A percentile compares a stretch with the other conserved stretches of the same genome.
These are phyloP conservation scores for Alternaria dauci DNA, from an alignment of 2,329 filamentous ascomycete species.

Conservation along the genomic window DNA sequence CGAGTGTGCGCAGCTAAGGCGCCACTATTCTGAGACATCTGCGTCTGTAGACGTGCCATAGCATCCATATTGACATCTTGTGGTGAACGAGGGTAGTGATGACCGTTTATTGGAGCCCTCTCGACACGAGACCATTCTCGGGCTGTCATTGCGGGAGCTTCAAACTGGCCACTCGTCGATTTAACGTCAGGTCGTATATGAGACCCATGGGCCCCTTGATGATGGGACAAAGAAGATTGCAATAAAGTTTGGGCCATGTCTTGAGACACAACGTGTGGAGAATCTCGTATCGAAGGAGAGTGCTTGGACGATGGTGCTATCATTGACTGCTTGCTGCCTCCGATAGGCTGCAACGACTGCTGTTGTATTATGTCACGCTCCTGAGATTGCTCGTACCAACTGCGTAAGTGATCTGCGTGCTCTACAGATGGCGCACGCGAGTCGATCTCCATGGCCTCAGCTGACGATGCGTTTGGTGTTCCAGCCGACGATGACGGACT, in stretches of 20 bases:
- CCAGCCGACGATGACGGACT: constrained; percentile 25
- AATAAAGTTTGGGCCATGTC: constrained; percentile 29
- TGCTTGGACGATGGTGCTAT: constrained; percentile 23
- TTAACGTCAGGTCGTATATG: constrained; percentile 22
- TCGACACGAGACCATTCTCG: constrained; percentile 24
- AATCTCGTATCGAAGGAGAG: constrained; percentile 26
- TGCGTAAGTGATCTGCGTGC: constrained; percentile 27
- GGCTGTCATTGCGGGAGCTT: constrained; percentile 21
- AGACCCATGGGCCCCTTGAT: constrained; percentile 23
- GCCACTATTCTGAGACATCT: constrained; percentile 57
- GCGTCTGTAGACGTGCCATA: constrained; percentile 57
- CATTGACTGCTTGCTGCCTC: constrained; percentile 28
- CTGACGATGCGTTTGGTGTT: constrained; percentile 9
- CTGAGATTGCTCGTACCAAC: constrained; percentile 23
- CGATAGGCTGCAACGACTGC: constrained; percentile 30
- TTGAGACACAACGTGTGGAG: constrained; percentile 23
- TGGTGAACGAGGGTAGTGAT: constrained; percentile 40
- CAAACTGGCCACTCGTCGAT: constrained; percentile 25
- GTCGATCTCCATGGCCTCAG: constrained; percentile 43
- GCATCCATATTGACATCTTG: constrained; percentile 50
- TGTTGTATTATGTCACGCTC: constrained; percentile 27
- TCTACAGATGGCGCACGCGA: constrained; percentile 31
- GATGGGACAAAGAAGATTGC: constrained; percentile 24
- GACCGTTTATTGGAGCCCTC: constrained; percentile 34
- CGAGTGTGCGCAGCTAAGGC: constrained; percentile 45